Conservation (phyloP, 1,284 basidiomycete species). For the Rhodotorula mucilaginosa region DNA sequence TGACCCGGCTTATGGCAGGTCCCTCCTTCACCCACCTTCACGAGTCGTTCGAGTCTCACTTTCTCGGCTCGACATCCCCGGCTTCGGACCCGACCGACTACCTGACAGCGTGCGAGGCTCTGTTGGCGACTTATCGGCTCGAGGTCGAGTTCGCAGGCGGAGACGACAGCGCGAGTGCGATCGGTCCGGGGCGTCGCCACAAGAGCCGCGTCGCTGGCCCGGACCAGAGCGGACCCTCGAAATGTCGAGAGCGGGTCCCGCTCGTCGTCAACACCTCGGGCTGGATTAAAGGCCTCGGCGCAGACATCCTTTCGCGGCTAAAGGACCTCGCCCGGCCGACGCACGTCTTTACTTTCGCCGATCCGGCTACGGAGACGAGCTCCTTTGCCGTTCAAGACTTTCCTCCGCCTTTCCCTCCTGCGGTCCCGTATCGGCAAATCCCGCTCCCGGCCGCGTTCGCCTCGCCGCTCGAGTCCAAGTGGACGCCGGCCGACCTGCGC, state of each 20-base stretch:
- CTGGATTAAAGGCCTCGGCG: conserved; percentile 91
- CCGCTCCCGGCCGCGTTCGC: conserved; percentile 46
- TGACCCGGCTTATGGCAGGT: conserved; percentile 1
- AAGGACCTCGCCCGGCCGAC: conserved; percentile 66
- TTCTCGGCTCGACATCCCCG: conserved; percentile 75
- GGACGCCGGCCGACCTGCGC: conserved; percentile 68
- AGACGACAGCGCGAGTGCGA: no score
- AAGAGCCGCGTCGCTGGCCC: not conserved
- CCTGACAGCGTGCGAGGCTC: conserved; percentile 64
- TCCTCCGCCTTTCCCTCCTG: not conserved
- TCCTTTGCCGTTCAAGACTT: conserved; percentile 6
- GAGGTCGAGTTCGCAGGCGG: conserved; percentile 58
- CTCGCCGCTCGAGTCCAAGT: conserved; percentile 54
- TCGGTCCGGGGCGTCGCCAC: no score
- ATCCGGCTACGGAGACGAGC: conserved; percentile 1
- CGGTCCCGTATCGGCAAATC: conserved; percentile 36
- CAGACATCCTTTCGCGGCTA: conserved; percentile 70
- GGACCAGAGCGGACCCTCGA: conserved; percentile 1
- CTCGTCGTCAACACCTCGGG: conserved; percentile 95
- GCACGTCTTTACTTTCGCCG: conserved; percentile 60
- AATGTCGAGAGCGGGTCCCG: conserved; percentile 52
- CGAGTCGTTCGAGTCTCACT: conserved; percentile 72
- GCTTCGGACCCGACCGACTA: conserved; percentile 77
- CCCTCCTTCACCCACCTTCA: conserved; percentile 80
- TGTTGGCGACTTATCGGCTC: conserved; percentile 68